Percentiles rank a stretch among this genome's conserved stretches.
Conservation (phyloP, 2,329 filamentous ascomycete genomes). For the Penicillium sp. region DNA sequence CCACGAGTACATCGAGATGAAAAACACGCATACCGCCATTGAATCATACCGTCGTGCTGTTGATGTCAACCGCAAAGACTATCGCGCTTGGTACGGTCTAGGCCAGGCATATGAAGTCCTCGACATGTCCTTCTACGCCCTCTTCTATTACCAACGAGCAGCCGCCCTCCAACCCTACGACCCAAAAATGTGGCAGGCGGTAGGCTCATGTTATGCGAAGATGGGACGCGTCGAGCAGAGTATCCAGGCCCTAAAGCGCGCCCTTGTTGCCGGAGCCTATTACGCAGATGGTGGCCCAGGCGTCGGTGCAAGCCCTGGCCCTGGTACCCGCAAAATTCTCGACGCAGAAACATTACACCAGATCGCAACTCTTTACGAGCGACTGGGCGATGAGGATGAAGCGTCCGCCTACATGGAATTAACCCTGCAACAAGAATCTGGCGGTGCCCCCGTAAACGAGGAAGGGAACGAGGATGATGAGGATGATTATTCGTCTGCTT, state of each 20-base stretch:
- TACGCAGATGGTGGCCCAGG: slow-evolving; percentile 55
- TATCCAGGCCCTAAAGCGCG: slow-evolving; percentile 92
- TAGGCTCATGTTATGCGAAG: slow-evolving; percentile 86
- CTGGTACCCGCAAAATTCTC: slow-evolving; percentile 55
- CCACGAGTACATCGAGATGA: slow-evolving; percentile 97
- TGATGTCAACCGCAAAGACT: slow-evolving; percentile 93
- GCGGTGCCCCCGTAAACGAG: slow-evolving; percentile 47
- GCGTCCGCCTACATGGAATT: slow-evolving; percentile 95
- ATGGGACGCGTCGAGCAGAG: slow-evolving; percentile 86
- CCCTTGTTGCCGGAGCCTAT: slow-evolving; percentile 82
- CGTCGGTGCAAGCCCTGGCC: slow-evolving; percentile 20
- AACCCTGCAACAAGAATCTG: slow-evolving; percentile 88
- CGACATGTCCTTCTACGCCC: slow-evolving; percentile 94
- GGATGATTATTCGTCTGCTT: slow-evolving; percentile 34
- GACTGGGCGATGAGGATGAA: slow-evolving; percentile 73
- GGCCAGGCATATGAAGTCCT: slow-evolving; percentile 97
- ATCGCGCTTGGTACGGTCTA: slow-evolving; percentile 95
- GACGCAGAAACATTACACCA: slow-evolving; percentile 90
- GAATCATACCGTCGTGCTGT: slow-evolving; percentile 95
- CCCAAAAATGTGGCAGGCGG: slow-evolving; percentile 98
- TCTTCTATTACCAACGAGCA: slow-evolving; percentile 97
- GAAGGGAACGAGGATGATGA: slow-evolving; percentile 29
- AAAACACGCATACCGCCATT: slow-evolving; percentile 96
- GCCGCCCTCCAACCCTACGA: slow-evolving; percentile 93
- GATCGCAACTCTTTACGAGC: slow-evolving; percentile 87